Conservation (phyloP, 208 protist species). For the Angomonas ambiguus region DNA sequence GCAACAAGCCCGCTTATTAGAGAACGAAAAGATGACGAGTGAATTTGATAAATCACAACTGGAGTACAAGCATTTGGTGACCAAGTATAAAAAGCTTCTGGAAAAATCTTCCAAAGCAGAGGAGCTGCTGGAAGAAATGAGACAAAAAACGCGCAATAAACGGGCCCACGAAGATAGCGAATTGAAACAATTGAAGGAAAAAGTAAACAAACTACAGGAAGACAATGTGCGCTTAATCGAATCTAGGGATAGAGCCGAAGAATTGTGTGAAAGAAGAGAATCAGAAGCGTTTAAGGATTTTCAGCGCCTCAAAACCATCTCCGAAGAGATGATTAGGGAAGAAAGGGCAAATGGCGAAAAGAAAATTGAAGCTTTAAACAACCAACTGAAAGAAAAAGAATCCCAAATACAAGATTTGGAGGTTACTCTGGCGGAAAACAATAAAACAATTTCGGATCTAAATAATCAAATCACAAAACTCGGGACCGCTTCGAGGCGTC, state of each 20-base stretch:
- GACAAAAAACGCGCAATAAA: slow-evolving; percentile 26
- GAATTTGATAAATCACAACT: slow-evolving; percentile 66
- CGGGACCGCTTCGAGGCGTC: slow-evolving; percentile 9
- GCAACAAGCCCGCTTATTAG: slow-evolving; percentile 31
- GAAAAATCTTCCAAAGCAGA: slow-evolving; percentile 49
- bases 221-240: slow-evolving; percentile 59
- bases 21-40: slow-evolving; percentile 31
- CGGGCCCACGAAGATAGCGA: slow-evolving; percentile 35
- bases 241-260: slow-evolving; percentile 66
- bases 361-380: slow-evolving; percentile 36
- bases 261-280: slow-evolving; percentile 67
- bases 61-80: slow-evolving; percentile 77
- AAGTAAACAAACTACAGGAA: slow-evolving; percentile 48
- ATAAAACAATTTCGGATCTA: slow-evolving; percentile 43
- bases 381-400: slow-evolving; percentile 30
- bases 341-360: slow-evolving; percentile 41
- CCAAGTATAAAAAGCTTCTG: slow-evolving; percentile 43
- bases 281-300: slow-evolving; percentile 73
- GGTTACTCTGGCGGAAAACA: slow-evolving; percentile 28
- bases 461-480: slow-evolving; percentile 38
- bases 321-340: slow-evolving; percentile 53
- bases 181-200: slow-evolving; percentile 42
- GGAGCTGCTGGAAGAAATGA: slow-evolving; percentile 45
- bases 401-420: slow-evolving; percentile 42
- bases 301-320: slow-evolving; percentile 55